A percentile compares a stretch with the other conserved stretches of the same genome.
Conservation (phyloP, 192 early-diverging fungal genomes). For the Martensiomyces pterosporus region DNA sequence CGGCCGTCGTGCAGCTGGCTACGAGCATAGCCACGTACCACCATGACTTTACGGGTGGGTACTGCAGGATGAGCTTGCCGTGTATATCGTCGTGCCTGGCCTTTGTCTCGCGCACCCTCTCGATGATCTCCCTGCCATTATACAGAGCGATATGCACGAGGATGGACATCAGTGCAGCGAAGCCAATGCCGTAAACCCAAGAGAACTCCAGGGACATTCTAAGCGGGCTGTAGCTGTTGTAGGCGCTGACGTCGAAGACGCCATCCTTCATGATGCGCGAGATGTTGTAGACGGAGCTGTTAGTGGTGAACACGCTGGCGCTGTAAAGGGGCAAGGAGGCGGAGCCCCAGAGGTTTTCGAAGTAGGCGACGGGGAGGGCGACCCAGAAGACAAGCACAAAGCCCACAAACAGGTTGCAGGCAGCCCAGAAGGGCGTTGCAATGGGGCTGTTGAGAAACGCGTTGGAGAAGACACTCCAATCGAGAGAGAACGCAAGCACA, state of each 20-base stretch:
- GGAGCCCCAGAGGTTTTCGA: conserved; percentile 60
- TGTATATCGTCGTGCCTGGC: conserved; percentile 68
- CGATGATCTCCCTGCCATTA: conserved; percentile 65
- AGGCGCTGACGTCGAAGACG: conserved; percentile 54
- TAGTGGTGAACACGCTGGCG: conserved; percentile 56
- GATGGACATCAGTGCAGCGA: conserved; percentile 67
- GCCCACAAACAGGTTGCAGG: conserved; percentile 66
- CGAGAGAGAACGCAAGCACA: conserved; percentile 64
- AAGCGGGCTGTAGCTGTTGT: conserved; percentile 60
- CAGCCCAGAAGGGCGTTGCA: conserved; percentile 72
- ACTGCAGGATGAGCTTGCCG: conserved; percentile 65
- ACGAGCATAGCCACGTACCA: conserved; percentile 67
- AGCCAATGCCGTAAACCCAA: conserved; percentile 63
- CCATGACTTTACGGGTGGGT: conserved; percentile 69
- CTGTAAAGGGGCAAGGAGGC: conserved; percentile 62
- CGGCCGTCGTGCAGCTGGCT: conserved; percentile 48
- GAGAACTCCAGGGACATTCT: conserved; percentile 68
- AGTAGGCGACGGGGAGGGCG: conserved; percentile 69
- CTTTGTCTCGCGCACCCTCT: conserved; percentile 59
- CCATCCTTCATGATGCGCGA: conserved; percentile 54
- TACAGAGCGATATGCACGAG: conserved; percentile 64
- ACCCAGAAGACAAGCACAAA: conserved; percentile 73
- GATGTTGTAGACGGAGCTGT: conserved; percentile 57
- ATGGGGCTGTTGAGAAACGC: conserved; percentile 59
- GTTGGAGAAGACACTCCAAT: conserved; percentile 69